A percentile compares a stretch with the other conserved stretches of the same genome.
Conservation (phyloP, 257 asterid genomes). For the Solanum bulbocastanum region DNA sequence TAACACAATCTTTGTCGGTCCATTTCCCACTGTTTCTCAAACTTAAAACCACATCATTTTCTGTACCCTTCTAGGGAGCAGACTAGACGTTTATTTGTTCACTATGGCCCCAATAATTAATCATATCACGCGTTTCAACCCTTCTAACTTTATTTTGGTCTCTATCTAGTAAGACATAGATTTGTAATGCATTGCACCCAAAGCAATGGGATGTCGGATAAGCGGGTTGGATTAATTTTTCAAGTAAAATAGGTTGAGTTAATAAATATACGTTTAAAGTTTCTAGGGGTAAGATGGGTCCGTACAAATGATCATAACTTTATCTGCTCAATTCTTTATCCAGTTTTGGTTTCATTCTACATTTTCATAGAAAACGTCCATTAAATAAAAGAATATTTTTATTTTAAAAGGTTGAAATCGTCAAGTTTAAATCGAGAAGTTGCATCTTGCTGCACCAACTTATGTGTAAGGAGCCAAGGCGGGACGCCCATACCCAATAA, state of each 20-base stretch:
- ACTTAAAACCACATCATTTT: not conserved
- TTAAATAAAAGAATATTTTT: too few relatives aligned
- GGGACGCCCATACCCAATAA: not conserved
- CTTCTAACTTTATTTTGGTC: not conserved
- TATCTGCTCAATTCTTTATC: too few relatives aligned
- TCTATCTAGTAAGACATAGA: not conserved
- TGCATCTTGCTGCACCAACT: not conserved
- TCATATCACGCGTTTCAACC: constrained; percentile 4
- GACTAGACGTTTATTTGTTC: not conserved
- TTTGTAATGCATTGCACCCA: not conserved
- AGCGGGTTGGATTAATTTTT: not conserved
- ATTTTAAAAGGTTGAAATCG: too few relatives aligned
- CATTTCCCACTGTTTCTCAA: not conserved
- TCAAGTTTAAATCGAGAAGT: not conserved
- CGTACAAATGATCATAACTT: not conserved
- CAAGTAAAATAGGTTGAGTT: not conserved
- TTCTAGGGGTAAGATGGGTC: not conserved
- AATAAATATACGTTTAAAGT: not conserved
- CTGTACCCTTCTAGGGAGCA: not conserved
- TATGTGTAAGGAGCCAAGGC: not conserved
- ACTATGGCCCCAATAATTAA: not conserved
- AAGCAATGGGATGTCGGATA: not conserved
- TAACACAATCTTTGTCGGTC: not conserved
- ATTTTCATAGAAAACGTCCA: too few relatives aligned
- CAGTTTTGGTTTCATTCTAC: not conserved